These are phyloP conservation scores for Starmerella vaccinii DNA, from an alignment of 805 yeast genomes.

Conservation along the genomic window DNA sequence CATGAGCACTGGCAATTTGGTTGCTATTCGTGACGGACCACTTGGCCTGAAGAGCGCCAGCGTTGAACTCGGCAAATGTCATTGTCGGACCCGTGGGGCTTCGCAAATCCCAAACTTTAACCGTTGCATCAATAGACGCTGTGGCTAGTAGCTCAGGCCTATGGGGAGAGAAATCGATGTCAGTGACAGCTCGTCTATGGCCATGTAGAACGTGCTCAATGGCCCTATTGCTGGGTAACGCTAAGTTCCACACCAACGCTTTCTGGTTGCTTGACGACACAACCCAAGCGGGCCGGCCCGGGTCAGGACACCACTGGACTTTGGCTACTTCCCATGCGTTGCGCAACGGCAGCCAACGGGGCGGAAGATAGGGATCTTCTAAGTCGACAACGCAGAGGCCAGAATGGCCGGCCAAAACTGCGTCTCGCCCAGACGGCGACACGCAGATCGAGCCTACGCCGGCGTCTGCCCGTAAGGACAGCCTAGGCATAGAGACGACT, in stretches of 20 bases:
- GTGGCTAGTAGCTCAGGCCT: slow-evolving; percentile 85
- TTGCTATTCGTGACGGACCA: slow-evolving; percentile 76
- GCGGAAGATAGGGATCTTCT: slow-evolving; percentile 91
- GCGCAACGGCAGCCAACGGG: slow-evolving; percentile 82
- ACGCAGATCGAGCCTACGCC: slow-evolving; percentile 85
- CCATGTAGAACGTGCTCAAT: slow-evolving; percentile 80
- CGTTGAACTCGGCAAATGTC: slow-evolving; percentile 87
- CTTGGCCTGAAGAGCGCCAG: slow-evolving; percentile 89
- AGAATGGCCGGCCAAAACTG: slow-evolving; percentile 75
- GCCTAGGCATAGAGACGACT: slow-evolving; percentile 48
- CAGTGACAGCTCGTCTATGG: slow-evolving; percentile 89
- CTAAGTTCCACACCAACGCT: slow-evolving; percentile 88
- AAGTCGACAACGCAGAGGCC: slow-evolving; percentile 86
- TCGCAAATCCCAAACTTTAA: slow-evolving; percentile 76
- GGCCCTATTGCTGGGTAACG: slow-evolving; percentile 59
- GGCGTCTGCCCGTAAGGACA: slow-evolving; percentile 79
- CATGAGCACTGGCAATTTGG: slow-evolving; percentile 79
- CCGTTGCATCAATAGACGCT: slow-evolving; percentile 82
- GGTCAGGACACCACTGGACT: slow-evolving; percentile 96
- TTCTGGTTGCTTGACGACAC: slow-evolving; percentile 91
- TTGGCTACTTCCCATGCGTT: slow-evolving; percentile 99
- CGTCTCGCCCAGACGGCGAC: slow-evolving; percentile 85
- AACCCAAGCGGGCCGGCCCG: slow-evolving; percentile 77
- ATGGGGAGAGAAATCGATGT: slow-evolving; percentile 80
- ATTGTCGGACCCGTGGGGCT: slow-evolving; percentile 23